Base-by-base conservation (phyloP, 352 stramenopile genomes). In the Phytophthora capsici region DNA sequence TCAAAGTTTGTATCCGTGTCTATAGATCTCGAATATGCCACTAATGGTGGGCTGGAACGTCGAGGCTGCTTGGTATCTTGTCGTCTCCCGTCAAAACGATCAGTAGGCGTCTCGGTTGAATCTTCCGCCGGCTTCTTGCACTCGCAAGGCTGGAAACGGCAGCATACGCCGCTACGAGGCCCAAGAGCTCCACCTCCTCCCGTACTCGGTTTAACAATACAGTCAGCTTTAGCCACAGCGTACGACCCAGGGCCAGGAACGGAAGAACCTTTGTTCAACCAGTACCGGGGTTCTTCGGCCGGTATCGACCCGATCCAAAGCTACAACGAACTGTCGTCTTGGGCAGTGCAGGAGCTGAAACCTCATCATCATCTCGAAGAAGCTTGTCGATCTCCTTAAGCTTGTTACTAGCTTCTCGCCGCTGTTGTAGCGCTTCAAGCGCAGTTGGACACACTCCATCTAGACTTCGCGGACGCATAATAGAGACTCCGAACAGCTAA, bases 201-300 rank as follows among this genome's bases (percentile, higher is more conserved):
- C 19, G 43, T 28, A 20, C 55, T 60, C 14, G 63, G 48, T 25
- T 71, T 75, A 8, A 65, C 40, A 41, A 77, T 23, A 16, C 9
- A 43, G 25, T 74, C 62, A 12, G 70, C 73, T 3, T 45, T 69
- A 12, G 71, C 49, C 6, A 64, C 47, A 38, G 30, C 57, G 47
- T 77, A 82, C 9, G 73, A 30, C 4, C 70, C 73, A 6, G 73
- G 66, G 12, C 69, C 73, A 60, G 67, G 65, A 19, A 13, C 40
- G 17, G 40, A 57, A 4, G 38, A 60, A 8, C 12, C 23, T 25
- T 25, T 61, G 37, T 9, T 48, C 19, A 62, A 16, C 53, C 52
- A 71, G 57, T 69, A 75, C 6, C 44, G 38, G 26, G n/a, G n/a
- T 49, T 58, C 28, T 38, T 61, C 13, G 16, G 51, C 16, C 51